Conservation (phyloP, 192 early-diverging fungal species). For the Spinellus fusiger region DNA sequence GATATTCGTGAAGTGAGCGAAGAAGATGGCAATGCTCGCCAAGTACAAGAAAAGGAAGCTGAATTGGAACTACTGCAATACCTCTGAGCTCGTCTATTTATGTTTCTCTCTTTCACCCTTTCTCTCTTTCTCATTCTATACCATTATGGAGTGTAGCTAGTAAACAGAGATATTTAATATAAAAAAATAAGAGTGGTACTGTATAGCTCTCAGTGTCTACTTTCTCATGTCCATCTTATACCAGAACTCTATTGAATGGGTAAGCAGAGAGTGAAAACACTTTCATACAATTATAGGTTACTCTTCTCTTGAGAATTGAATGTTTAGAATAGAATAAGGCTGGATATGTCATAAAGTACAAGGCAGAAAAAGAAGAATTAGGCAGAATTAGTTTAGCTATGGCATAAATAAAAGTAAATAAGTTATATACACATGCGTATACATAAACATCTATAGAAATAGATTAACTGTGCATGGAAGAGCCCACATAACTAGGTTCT, state of each 20-base stretch:
- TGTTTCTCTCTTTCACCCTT: background rate
- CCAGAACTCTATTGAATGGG: background rate
- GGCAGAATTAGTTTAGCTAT: too few species aligned
- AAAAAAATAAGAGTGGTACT: background rate
- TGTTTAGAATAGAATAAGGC: background rate
- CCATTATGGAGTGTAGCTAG: background rate
- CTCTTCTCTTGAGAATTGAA: too few species aligned
- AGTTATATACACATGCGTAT: too few species aligned
- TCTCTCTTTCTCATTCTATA: background rate
- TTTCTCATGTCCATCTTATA: background rate
- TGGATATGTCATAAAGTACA: too few species aligned
- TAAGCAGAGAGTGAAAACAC: background rate
- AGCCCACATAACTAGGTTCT: constrained; percentile 1
- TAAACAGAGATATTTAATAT: background rate
- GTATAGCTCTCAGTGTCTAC: background rate
- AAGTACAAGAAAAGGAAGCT: constrained; percentile 14
- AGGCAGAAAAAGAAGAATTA: too few species aligned
- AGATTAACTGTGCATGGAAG: background rate
- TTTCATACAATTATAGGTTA: background rate
- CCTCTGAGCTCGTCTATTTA: background rate
- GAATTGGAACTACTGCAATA: constrained; percentile 14
- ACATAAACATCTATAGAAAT: background rate
- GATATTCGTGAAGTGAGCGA: constrained; percentile 22
- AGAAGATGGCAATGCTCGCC: background rate
- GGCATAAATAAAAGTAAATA: too few species aligned